Percentiles rank a stretch among this genome's conserved stretches.
Evolutionary conservation across 164 flowering plant species (phyloP).

Genomic region (Macadamia tetraphylla): DNA sequence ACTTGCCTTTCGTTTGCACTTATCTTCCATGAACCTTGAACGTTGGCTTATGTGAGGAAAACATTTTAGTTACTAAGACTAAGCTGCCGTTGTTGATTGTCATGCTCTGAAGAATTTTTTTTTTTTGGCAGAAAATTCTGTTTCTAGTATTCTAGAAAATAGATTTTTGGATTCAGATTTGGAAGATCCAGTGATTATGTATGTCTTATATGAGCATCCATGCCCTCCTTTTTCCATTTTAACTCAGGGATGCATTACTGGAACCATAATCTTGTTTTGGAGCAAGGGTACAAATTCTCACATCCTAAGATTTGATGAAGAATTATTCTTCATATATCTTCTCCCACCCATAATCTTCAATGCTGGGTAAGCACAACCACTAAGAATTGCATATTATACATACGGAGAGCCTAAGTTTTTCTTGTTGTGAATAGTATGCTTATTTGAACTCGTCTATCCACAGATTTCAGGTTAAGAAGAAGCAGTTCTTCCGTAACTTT

Average conservation of each 20-base stretch:
- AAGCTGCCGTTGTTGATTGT: too few relatives aligned
- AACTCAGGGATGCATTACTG: conserved; percentile 52
- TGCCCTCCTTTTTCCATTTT: not conserved
- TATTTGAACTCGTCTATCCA: not conserved
- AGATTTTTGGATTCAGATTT: too few relatives aligned
- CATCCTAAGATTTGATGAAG: conserved; percentile 65
- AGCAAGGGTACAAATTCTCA: conserved; percentile 76
- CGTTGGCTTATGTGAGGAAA: too few relatives aligned
- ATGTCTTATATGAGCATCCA: not conserved
- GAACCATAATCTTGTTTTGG: conserved; percentile 44
- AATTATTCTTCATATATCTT: conserved; percentile 85
- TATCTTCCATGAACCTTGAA: too few relatives aligned
- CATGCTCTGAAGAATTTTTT: too few relatives aligned
- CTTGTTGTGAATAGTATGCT: not conserved
- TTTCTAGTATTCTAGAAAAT: too few relatives aligned
- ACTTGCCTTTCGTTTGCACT: too few relatives aligned
- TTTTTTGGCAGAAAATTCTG: too few relatives aligned
- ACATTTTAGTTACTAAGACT: too few relatives aligned
- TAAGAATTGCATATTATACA: not conserved
- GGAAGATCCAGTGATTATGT: not conserved
- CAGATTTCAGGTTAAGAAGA: conserved; percentile 98
- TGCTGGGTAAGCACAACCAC: conserved; percentile 58
- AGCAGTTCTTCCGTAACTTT: conserved; percentile 87
- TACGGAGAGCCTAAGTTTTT: not conserved
- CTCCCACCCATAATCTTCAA: conserved; percentile 96